phyloP scores from a whole-genome alignment of 2,329 filamentous ascomycete species.

The Penicillium sumatraense region DNA sequence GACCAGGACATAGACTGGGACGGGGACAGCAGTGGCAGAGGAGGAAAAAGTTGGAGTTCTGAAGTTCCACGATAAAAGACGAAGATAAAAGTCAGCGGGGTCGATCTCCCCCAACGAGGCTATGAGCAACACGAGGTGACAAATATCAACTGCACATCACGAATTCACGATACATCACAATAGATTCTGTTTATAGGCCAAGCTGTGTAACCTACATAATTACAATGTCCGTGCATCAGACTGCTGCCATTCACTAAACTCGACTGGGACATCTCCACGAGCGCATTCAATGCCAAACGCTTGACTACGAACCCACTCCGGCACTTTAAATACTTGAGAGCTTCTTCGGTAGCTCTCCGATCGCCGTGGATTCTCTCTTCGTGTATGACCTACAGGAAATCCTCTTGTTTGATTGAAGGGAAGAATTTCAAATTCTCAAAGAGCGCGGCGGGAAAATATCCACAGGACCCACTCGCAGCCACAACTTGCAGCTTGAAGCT shows the following conservation, averaged over 20 bases:
- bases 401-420: neutral
- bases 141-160: neutral
- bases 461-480: neutral
- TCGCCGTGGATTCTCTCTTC: neutral
- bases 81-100: neutral
- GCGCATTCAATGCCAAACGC: neutral
- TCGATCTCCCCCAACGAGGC: neutral
- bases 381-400: neutral
- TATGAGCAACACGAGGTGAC: neutral
- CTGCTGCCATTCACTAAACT: constrained; percentile 14
- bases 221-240: neutral
- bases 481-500: neutral
- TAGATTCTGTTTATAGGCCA: no score
- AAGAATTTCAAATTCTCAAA: neutral
- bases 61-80: neutral
- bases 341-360: neutral
- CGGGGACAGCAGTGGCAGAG: neutral
- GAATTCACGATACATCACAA: neutral
- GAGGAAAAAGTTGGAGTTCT: neutral
- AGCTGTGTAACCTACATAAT: no score
- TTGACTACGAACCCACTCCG: neutral
- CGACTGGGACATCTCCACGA: constrained; percentile 27
- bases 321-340: neutral
- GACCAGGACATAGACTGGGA: neutral
- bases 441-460: neutral